Percentiles rank a stretch among this genome's conserved stretches.
Conservation (phyloP, 2,329 filamentous ascomycete species). For the Ceratocystis lukuohia region DNA sequence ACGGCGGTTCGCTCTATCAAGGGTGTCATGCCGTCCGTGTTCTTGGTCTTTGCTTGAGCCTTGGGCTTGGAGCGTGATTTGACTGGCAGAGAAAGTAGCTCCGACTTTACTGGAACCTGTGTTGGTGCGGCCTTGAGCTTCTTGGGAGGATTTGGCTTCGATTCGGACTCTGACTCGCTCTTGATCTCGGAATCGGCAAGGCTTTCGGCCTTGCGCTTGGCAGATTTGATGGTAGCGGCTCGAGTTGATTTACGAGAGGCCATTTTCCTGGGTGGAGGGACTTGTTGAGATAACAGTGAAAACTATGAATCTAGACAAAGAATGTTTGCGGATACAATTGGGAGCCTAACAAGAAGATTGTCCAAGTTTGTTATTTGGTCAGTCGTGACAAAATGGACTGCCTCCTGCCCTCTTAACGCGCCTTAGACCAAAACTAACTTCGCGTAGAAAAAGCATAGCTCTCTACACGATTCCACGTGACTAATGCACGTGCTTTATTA, state of each 20-base stretch:
- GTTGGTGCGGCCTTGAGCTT: conserved; percentile 29
- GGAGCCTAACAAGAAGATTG: too few relatives aligned
- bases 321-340: too few relatives aligned
- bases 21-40: conserved; percentile 37
- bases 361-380: too few relatives aligned
- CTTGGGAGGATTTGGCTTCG: conserved; percentile 27
- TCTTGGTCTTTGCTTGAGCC: conserved; percentile 29
- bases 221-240: conserved; percentile 3
- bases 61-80: conserved; percentile 12
- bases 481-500: not conserved
- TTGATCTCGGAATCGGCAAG: conserved; percentile 21
- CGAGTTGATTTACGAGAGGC: conserved; percentile 14
- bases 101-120: conserved; percentile 1
- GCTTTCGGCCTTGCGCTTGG: conserved; percentile 21
- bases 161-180: conserved; percentile 21
- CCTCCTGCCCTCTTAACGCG: not conserved
- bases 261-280: not conserved
- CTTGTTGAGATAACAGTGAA: not conserved
- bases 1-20: conserved; percentile 55
- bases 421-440: not conserved
- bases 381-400: too few relatives aligned
- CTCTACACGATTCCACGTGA: conserved; percentile 12
- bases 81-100: conserved; percentile 12
- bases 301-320: too few relatives aligned
- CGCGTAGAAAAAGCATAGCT: not conserved